Percentiles rank a stretch among this genome's conserved stretches.
These are phyloP conservation scores for Diospyros lotus DNA, from an alignment of 148 eudicot species.

Conservation along the genomic window DNA sequence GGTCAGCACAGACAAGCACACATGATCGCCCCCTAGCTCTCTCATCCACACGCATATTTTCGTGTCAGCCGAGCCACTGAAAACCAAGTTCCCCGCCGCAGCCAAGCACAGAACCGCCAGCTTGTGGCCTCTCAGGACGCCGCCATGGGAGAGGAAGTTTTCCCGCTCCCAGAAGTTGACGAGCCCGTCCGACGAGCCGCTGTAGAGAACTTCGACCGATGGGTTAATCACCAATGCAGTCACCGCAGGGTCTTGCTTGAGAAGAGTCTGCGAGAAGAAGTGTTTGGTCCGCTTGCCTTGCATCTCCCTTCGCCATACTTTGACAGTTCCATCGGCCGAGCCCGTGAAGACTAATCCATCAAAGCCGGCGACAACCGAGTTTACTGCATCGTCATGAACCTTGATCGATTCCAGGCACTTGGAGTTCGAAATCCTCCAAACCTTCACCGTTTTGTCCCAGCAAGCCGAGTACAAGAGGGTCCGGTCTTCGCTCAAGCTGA, in stretches of 20 bases:
- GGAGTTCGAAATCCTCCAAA: slow-evolving; percentile 58
- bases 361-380: slow-evolving; percentile 63
- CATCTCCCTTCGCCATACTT: slow-evolving; percentile 66
- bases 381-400: slow-evolving; percentile 75
- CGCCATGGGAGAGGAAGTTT: slow-evolving; percentile 27
- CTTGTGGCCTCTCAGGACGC: slow-evolving; percentile 48
- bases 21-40: slow-evolving; percentile 26
- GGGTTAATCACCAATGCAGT: slow-evolving; percentile 58
- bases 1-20: slow-evolving; percentile 42
- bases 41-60: slow-evolving; percentile 65
- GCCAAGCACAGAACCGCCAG: slow-evolving; percentile 62
- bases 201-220: slow-evolving; percentile 33
- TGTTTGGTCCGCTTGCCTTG: slow-evolving; percentile 81
- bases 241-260: slow-evolving; percentile 73
- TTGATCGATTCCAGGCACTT: slow-evolving; percentile 66
- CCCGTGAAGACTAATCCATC: slow-evolving; percentile 68
- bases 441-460: slow-evolving; percentile 67
- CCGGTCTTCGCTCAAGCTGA: slow-evolving; percentile 64
- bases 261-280: slow-evolving; percentile 48
- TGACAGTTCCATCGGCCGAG: slow-evolving; percentile 66
- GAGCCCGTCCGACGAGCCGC: slow-evolving; percentile 69
- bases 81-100: slow-evolving; percentile 41
- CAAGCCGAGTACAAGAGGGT: slow-evolving; percentile 57
- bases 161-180: slow-evolving; percentile 57
- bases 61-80: slow-evolving; percentile 72